These are phyloP conservation scores for Cyberlindnera samutprakarnensis DNA, from an alignment of 805 yeast genomes.

Conservation along the genomic window DNA sequence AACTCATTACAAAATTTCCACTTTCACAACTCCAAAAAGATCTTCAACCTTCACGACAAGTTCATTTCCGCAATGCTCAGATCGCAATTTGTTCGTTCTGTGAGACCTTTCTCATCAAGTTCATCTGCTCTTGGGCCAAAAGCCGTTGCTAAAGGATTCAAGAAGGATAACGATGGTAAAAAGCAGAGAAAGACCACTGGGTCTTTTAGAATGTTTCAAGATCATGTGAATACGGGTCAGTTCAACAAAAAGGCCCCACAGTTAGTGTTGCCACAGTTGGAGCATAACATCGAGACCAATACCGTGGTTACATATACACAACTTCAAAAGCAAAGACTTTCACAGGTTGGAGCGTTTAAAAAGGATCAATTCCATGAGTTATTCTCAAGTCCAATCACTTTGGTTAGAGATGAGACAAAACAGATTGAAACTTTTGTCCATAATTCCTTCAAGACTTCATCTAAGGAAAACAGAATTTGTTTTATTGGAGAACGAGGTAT, in stretches of 20 bases:
- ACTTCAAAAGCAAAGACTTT: slow-evolving; percentile 33
- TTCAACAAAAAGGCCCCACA: slow-evolving; percentile 21
- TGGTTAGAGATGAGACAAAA: slow-evolving; percentile 44
- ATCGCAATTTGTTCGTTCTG: slow-evolving; percentile 1
- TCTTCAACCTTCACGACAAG: neutral
- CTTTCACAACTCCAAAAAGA: too few relatives aligned
- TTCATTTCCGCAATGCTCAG: slow-evolving; percentile 5
- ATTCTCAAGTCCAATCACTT: slow-evolving; percentile 50
- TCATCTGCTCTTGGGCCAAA: slow-evolving; percentile 6
- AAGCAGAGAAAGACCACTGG: slow-evolving; percentile 14
- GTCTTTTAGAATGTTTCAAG: slow-evolving; percentile 14
- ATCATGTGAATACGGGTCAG: slow-evolving; percentile 21
- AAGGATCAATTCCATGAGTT: slow-evolving; percentile 64
- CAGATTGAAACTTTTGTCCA: slow-evolving; percentile 33
- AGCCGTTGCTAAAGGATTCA: slow-evolving; percentile 13
- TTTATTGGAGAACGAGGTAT: slow-evolving; percentile 67
- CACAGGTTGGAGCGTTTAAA: slow-evolving; percentile 55
- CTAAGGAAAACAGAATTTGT: slow-evolving; percentile 42
- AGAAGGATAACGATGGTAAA: slow-evolving; percentile 8
- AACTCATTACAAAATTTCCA: too few relatives aligned
- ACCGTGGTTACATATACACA: slow-evolving; percentile 33
- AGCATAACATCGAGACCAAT: slow-evolving; percentile 14
- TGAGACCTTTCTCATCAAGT: neutral
- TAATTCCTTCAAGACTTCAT: slow-evolving; percentile 22
- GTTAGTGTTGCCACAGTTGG: slow-evolving; percentile 17